A percentile compares a stretch with the other conserved stretches of the same genome.
phyloP scores from a whole-genome alignment of 2,329 filamentous ascomycete species.

The Trematosphaeria pertusa region DNA sequence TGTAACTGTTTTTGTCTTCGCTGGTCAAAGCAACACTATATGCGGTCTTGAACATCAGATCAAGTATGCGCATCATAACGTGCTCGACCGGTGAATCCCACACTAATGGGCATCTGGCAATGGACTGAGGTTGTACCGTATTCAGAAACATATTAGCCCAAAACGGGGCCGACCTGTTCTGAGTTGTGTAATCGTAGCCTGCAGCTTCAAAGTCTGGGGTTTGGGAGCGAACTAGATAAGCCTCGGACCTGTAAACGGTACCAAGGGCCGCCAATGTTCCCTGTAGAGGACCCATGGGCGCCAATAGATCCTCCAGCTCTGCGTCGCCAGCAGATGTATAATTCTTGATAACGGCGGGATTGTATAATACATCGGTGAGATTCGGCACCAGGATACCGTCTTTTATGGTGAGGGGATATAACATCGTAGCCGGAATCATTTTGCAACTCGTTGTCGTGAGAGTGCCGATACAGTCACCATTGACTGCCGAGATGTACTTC shows the following conservation, averaged over 20 bases:
- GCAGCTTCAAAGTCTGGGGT: neutral
- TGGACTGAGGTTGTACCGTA: neutral
- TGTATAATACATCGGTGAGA: slow-evolving; percentile 1
- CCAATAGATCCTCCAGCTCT: neutral
- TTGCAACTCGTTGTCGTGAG: slow-evolving; percentile 17
- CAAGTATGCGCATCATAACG: slow-evolving; percentile 8
- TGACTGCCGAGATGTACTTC: slow-evolving; percentile 14
- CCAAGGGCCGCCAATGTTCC: slow-evolving; percentile 7
- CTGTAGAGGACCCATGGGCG: slow-evolving; percentile 6
- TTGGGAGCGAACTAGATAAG: neutral
- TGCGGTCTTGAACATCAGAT: slow-evolving; percentile 17
- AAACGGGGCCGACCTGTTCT: slow-evolving; percentile 1
- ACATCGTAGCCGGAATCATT: slow-evolving; percentile 20
- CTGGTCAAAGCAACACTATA: neutral
- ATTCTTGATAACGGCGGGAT: slow-evolving; percentile 13
- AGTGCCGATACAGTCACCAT: slow-evolving; percentile 14
- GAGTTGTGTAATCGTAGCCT: neutral
- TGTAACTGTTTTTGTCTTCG: neutral
- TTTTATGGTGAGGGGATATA: slow-evolving; percentile 16
- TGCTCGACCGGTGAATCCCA: slow-evolving; percentile 12
- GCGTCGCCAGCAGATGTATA: slow-evolving; percentile 13
- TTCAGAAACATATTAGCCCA: slow-evolving; percentile 11
- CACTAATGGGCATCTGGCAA: slow-evolving; percentile 11
- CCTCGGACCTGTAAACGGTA: slow-evolving; percentile 1
- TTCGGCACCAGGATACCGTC: slow-evolving; percentile 11